Evolutionary conservation across 805 yeast species (phyloP).

Genomic region (Blastobotrys robertii): DNA sequence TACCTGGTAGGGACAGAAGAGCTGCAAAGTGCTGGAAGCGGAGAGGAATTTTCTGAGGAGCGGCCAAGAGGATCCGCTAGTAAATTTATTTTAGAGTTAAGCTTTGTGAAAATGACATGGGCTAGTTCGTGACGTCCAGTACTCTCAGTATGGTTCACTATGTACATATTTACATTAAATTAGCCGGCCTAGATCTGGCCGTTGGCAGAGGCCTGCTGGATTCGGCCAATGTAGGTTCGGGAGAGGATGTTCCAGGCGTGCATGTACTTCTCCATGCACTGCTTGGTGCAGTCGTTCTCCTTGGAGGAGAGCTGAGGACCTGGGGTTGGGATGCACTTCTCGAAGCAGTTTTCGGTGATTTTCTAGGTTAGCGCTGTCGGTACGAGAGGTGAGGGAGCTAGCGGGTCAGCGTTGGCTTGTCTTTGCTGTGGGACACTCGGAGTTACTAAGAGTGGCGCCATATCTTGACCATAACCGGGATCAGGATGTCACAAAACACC

Average conservation of each 20-base stretch:
- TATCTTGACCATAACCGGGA: not conserved
- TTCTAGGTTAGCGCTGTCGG: constrained; percentile 35
- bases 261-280: constrained; percentile 82
- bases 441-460: no score
- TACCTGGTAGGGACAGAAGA: no score
- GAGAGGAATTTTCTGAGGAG: no score
- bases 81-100: no score
- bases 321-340: constrained; percentile 62
- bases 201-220: constrained; percentile 39
- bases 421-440: no score
- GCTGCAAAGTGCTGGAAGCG: no score
- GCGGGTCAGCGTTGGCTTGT: no score
- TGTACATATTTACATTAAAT: no score
- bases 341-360: constrained; percentile 79
- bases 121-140: not conserved
- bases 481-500: not conserved
- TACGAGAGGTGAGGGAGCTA: no score
- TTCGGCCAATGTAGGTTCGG: constrained; percentile 63
- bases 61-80: no score
- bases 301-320: constrained; percentile 36
- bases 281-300: constrained; percentile 60
- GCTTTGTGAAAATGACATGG: no score
- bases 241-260: constrained; percentile 83
- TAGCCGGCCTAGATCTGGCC: constrained; percentile 10
- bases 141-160: no score